Evolutionary conservation across 495 filamentous ascomycete species (phyloP).

Genomic region (Entonaema liquescens): DNA sequence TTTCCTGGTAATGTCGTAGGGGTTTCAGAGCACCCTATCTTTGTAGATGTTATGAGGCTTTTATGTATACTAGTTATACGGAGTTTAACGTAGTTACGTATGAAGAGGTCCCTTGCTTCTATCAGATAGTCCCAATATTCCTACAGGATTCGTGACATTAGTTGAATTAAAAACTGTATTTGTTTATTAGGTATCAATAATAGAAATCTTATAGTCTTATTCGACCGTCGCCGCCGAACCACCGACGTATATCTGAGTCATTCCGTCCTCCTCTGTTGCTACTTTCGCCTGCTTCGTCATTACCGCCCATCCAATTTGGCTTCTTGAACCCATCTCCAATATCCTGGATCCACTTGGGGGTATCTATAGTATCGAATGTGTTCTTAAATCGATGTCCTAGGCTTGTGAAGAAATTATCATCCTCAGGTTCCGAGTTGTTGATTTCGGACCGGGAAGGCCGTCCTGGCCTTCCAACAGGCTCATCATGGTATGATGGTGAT

Average conservation of each 20-base stretch:
- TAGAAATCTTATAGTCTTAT: constrained; percentile 37
- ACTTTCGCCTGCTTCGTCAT: constrained; percentile 50
- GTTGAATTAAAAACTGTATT: background rate
- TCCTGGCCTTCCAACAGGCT: constrained; percentile 40
- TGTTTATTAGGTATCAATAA: constrained; percentile 4
- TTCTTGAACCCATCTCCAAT: constrained; percentile 71
- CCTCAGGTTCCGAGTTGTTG: constrained; percentile 62
- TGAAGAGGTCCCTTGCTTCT: too few species aligned
- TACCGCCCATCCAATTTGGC: constrained; percentile 85
- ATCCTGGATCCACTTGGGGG: constrained; percentile 80
- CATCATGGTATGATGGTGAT: constrained; percentile 48
- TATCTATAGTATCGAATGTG: constrained; percentile 85
- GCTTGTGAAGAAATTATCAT: constrained; percentile 81
- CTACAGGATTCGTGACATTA: background rate
- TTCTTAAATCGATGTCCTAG: constrained; percentile 88
- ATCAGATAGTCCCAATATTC: too few species aligned
- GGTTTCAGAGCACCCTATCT: too few species aligned
- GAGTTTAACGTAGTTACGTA: too few species aligned
- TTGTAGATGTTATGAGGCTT: too few species aligned
- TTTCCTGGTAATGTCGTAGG: too few species aligned
- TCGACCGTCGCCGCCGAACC: constrained; percentile 55
- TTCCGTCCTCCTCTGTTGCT: constrained; percentile 30
- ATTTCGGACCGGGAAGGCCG: constrained; percentile 42
- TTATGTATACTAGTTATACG: too few species aligned
- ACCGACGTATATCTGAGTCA: constrained; percentile 52